A percentile compares a stretch with the other conserved stretches of the same genome.
Evolutionary conservation across 2,329 filamentous ascomycete species (phyloP).

Genomic region (Ceratocystis cubensis): DNA sequence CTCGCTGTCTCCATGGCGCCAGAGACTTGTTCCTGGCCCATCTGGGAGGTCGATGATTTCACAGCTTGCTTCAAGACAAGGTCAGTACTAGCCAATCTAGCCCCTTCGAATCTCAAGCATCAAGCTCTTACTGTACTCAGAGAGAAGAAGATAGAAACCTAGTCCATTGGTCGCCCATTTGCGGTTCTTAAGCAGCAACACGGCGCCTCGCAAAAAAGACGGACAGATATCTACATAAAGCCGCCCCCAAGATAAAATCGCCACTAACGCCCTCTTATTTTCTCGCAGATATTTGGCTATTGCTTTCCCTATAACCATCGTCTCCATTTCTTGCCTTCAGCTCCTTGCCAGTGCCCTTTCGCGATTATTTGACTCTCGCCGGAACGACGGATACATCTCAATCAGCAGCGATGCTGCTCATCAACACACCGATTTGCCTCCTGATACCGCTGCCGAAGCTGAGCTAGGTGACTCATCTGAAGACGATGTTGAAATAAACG

Average conservation of each 20-base stretch:
- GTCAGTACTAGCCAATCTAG: conserved; percentile 36
- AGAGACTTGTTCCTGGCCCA: conserved; percentile 33
- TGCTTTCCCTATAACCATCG: conserved; percentile 61
- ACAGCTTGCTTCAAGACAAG: conserved; percentile 52
- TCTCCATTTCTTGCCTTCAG: conserved; percentile 56
- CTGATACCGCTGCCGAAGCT: conserved; percentile 30
- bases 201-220: not conserved
- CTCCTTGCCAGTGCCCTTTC: conserved; percentile 37
- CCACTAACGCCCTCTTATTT: not conserved
- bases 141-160: not conserved
- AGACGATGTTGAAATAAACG: conserved; percentile 42
- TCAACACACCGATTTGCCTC: conserved; percentile 42
- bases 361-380: not conserved
- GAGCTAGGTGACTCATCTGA: conserved; percentile 46
- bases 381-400: conserved; percentile 15
- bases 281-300: conserved; percentile 59
- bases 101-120: not conserved
- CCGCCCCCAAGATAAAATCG: not conserved
- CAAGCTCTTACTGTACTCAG: no score
- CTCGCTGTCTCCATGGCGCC: conserved; percentile 16
- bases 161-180: conserved; percentile 10
- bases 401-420: conserved; percentile 24
- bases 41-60: conserved; percentile 54
- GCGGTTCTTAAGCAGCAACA: not conserved
- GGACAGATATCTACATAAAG: not conserved